Percentiles rank a stretch among this genome's conserved stretches.
These are phyloP conservation scores for Aspergillus sp. DNA, from an alignment of 2,329 filamentous ascomycete genomes.

Conservation along the genomic window DNA sequence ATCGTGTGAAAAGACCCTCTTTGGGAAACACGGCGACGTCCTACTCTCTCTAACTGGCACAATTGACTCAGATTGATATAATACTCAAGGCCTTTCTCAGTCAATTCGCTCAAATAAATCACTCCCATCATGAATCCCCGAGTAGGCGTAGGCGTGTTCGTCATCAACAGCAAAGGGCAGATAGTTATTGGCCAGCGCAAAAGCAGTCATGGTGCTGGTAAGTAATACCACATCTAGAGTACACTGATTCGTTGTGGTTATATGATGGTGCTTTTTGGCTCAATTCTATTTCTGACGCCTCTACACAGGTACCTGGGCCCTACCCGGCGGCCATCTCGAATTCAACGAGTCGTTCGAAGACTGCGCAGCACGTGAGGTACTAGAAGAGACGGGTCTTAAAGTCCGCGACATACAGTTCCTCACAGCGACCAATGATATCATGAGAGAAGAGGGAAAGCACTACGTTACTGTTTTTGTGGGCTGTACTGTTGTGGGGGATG, in stretches of 20 bases:
- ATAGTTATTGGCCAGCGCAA: slow-evolving; percentile 19
- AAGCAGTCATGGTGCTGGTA: slow-evolving; percentile 22
- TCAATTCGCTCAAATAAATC: too few relatives aligned
- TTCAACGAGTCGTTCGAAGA: slow-evolving; percentile 62
- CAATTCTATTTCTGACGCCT: neutral
- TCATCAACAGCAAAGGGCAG: slow-evolving; percentile 12
- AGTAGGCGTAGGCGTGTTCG: slow-evolving; percentile 20
- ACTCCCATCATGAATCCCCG: neutral
- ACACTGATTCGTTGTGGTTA: too few relatives aligned
- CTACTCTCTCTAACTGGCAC: too few relatives aligned
- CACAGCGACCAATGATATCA: slow-evolving; percentile 68
- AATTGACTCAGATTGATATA: too few relatives aligned
- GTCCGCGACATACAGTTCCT: slow-evolving; percentile 58
- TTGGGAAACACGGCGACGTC: too few relatives aligned
- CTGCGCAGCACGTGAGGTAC: slow-evolving; percentile 67
- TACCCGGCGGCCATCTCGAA: slow-evolving; percentile 77
- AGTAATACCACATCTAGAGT: neutral
- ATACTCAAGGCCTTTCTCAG: too few relatives aligned
- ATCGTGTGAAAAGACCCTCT: too few relatives aligned
- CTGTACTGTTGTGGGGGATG: slow-evolving; percentile 52
- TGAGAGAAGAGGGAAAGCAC: slow-evolving; percentile 63
- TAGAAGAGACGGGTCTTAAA: slow-evolving; percentile 69
- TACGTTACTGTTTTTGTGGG: slow-evolving; percentile 74
- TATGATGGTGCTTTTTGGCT: too few relatives aligned
- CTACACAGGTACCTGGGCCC: slow-evolving; percentile 59